Percentiles rank a stretch among this genome's conserved stretches.
Evolutionary conservation across 257 asterid species (phyloP).

Genomic region (Plantago major): DNA sequence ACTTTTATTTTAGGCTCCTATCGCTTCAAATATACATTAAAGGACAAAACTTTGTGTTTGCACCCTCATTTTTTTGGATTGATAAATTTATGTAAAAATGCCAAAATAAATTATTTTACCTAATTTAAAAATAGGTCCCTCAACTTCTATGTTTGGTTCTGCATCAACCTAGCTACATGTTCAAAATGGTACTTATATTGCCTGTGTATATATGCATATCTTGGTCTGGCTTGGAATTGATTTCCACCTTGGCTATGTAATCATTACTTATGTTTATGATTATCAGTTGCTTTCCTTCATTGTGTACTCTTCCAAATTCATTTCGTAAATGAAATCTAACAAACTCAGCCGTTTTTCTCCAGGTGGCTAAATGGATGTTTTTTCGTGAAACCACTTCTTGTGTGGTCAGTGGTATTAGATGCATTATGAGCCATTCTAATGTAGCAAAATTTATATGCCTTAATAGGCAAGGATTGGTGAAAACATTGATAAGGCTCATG

Average conservation of each 20-base stretch:
- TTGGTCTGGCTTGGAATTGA: background rate
- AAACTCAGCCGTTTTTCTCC: slow-evolving; percentile 31
- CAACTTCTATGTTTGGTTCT: background rate
- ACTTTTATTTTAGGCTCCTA: too few species aligned
- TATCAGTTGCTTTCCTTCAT: background rate
- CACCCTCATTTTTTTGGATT: too few species aligned
- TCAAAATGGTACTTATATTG: too few species aligned
- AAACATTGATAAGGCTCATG: slow-evolving; percentile 77
- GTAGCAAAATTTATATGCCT: slow-evolving; percentile 66
- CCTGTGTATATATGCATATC: slow-evolving; percentile 31
- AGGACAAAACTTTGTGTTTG: too few species aligned
- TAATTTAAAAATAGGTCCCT: too few species aligned
- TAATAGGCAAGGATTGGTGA: slow-evolving; percentile 62
- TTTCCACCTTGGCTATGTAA: background rate
- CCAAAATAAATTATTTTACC: too few species aligned
- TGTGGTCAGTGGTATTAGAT: slow-evolving; percentile 78
- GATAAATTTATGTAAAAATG: too few species aligned
- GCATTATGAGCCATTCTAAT: slow-evolving; percentile 82
- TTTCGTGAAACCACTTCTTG: slow-evolving; percentile 71
- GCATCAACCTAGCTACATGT: background rate
- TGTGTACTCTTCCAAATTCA: slow-evolving; percentile 12
- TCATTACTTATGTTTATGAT: background rate
- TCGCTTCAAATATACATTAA: too few species aligned
- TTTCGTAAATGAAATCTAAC: slow-evolving; percentile 36
- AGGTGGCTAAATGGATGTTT: slow-evolving; percentile 78